Evolutionary conservation across 345 rosid genomes (phyloP), one percentile per base, ranked within the genome.

Genomic region (Alliaria petiolata): DNA sequence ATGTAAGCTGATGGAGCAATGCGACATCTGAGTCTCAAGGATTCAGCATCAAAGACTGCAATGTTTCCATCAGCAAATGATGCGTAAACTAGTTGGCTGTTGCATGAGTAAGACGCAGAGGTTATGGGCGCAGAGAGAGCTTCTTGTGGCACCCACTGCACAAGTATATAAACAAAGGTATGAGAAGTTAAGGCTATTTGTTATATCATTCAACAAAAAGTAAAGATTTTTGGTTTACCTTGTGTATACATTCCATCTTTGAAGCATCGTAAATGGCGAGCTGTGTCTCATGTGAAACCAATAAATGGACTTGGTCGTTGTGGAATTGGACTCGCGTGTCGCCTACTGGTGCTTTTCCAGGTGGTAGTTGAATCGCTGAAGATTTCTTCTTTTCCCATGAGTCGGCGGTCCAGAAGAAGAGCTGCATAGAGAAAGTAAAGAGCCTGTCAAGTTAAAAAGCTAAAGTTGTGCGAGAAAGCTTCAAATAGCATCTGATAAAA

Each of bases 141-240:
- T 44, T 90, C 98, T 79, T 87, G 97, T 10, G 98, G 95, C 25
- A 85, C 76, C 98, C 98, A 93, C 98, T 93, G 88, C 78, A 76
- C 74, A 50, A 8, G 20, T 25, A 30, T 8, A 45, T 44, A 7
- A 44, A 14, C 19, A 8, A 74, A 51, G 12, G 43, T 36, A 62
- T 53, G 49, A 34, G 46, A 56, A 3, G 54, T 1, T 6, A 10
- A 22, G 4, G 1, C 22, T 56, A 17, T 55, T 26, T 55, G 15
- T 8, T 25, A 40, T 56, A 40, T 56, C 19, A 40, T 44, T 68
- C 72, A 62, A 56, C 15, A 8, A 17, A 33, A 35, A 40, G 14
- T 5, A 44, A 2, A 9, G 44, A 17, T 4, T 26, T 20, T 30
- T 30, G 4, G 10, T 11, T 45, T 60, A 92, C 98, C 95, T 83